Evolutionary conservation across 2,329 filamentous ascomycete genomes (phyloP).

Genomic region (Teratosphaeria gauchensis): DNA sequence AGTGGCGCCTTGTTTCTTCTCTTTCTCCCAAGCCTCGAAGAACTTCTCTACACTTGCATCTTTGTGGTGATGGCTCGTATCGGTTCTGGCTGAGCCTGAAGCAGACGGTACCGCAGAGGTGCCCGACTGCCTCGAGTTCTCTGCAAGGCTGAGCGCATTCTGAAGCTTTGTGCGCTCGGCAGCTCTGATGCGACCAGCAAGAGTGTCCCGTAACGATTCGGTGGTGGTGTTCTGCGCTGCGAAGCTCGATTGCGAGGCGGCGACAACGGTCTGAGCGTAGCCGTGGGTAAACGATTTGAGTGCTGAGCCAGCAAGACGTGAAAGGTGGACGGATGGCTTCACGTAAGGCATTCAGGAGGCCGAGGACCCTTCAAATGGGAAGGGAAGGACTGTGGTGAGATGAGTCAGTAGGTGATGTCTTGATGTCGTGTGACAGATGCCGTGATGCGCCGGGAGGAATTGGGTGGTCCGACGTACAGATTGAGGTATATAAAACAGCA

Average conservation of each 20-base stretch:
- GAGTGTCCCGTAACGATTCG: slow-evolving; percentile 42
- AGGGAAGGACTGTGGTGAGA: slow-evolving; percentile 34
- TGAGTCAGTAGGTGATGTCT: slow-evolving; percentile 10
- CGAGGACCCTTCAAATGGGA: slow-evolving; percentile 50
- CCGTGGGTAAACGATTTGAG: slow-evolving; percentile 89
- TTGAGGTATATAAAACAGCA: slow-evolving; percentile 15
- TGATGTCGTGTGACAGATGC: slow-evolving; percentile 6
- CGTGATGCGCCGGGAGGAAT: slow-evolving; percentile 2
- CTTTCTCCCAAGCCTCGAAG: slow-evolving; percentile 79
- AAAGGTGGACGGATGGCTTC: slow-evolving; percentile 69
- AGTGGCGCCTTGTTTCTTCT: slow-evolving; percentile 55
- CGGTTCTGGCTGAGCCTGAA: slow-evolving; percentile 15
- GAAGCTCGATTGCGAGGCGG: slow-evolving; percentile 80
- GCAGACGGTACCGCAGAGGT: slow-evolving; percentile 23
- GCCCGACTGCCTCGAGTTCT: slow-evolving; percentile 27
- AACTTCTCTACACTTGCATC: slow-evolving; percentile 67
- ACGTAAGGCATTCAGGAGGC: slow-evolving; percentile 76
- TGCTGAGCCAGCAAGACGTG: slow-evolving; percentile 64
- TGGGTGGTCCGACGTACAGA: slow-evolving; percentile 6
- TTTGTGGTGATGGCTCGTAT: slow-evolving; percentile 16
- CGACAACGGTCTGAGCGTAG: slow-evolving; percentile 95
- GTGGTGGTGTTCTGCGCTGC: slow-evolving; percentile 52
- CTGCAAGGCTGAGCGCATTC: slow-evolving; percentile 20
- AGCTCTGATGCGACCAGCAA: slow-evolving; percentile 40
- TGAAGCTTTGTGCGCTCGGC: slow-evolving; percentile 21